Conservation (phyloP, 495 filamentous ascomycete genomes). For the Aspergillus carlsbadensis region DNA sequence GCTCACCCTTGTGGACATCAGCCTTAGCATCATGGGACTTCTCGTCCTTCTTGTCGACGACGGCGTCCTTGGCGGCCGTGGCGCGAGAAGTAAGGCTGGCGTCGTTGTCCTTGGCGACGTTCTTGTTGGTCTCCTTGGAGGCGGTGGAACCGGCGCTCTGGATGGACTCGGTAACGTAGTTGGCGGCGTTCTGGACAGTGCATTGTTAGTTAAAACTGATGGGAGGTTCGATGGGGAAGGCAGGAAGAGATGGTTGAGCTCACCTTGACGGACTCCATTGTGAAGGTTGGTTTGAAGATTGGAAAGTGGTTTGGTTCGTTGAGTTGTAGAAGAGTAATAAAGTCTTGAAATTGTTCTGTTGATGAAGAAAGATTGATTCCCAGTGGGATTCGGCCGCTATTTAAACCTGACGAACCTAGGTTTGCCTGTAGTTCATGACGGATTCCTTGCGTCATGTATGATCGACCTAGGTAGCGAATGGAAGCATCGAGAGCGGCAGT, state of each 20-base stretch:
- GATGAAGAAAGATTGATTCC: too few relatives aligned
- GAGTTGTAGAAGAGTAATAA: too few relatives aligned
- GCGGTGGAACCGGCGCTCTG: background rate
- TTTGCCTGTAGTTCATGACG: too few relatives aligned
- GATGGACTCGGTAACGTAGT: conserved; percentile 3
- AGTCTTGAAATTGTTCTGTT: too few relatives aligned
- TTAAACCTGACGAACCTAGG: too few relatives aligned
- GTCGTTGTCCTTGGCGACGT: conserved; percentile 5
- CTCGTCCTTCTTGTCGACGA: conserved; percentile 7
- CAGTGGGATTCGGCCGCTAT: too few relatives aligned
- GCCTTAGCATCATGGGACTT: conserved; percentile 6
- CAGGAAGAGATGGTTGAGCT: background rate
- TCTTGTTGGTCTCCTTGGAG: conserved; percentile 7
- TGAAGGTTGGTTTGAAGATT: background rate
- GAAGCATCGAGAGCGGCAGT: too few relatives aligned
- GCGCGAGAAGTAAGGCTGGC: conserved; percentile 1
- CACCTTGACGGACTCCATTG: conserved; percentile 2
- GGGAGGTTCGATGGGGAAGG: background rate
- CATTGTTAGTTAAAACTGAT: background rate
- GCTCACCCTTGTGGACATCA: conserved; percentile 1
- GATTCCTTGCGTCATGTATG: too few relatives aligned
- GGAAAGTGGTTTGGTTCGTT: background rate
- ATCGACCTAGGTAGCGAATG: too few relatives aligned
- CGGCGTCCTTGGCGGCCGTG: conserved; percentile 6
- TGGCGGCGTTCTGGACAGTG: background rate